Base-by-base conservation (phyloP, 495 filamentous ascomycete genomes). In the Neurospora sp. region DNA sequence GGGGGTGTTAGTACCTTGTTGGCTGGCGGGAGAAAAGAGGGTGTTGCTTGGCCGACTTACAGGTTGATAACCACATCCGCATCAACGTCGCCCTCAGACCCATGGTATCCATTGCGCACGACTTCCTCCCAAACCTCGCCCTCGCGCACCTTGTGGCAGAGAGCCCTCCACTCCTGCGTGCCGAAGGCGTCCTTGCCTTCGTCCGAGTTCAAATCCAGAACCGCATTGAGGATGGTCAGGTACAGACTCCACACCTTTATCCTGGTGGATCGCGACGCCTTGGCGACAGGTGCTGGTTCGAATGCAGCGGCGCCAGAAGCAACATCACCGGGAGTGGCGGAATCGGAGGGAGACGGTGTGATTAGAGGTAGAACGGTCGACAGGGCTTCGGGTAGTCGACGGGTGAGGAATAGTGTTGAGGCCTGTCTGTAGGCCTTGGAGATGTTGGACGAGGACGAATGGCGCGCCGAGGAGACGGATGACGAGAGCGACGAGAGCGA, bases 221-320 rank as follows among this genome's bases (percentile, higher is more conserved):
- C 91, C 35, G 92, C 92, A 82, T 97, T 96, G 41, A 98, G 86
- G 35, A 98, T 88, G 0, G 94, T 97, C 69, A 98, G 88, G 80
- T 98, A 98, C 75, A 99, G 86, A 81, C 93, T 96, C 96, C 96
- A 99, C 71, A 98, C 89, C 80, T 97, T 98, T 81, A 97, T 93
- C 74, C 95, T 86, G 72, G 91, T 93, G 45, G 89, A 90, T 70
- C 89, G 86, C 68, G 91, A 92, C 71, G 91, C 92, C 73, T 84
- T 85, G 70, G 89, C 89, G 69, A 97, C 90, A 3, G 92, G 92
- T 53, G 93, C 91, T 39, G 84, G 81, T 72, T 86, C 86, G 68
- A 74, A 73, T 35, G 53, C 53, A 41, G 76, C 73, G 9, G 75
- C 48, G 72, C 76, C 79, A 59, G 80, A 75, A 10, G 72, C 77